These are phyloP conservation scores for Oryza officinalis DNA, from an alignment of 176 grass and related monocot genomes.

Conservation along the genomic window DNA sequence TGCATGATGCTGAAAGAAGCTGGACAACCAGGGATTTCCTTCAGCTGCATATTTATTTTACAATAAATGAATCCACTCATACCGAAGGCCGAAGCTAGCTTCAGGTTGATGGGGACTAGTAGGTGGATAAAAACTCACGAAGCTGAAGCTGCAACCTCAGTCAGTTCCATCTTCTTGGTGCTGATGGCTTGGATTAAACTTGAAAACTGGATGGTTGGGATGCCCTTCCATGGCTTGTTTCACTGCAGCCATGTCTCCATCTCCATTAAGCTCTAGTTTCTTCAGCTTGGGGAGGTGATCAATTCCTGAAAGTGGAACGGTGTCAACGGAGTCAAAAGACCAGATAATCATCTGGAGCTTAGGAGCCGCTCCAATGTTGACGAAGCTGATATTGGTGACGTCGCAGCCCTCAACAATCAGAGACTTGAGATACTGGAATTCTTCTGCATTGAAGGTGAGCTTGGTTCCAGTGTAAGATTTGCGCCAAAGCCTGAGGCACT, in stretches of 20 bases:
- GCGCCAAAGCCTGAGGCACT: background rate
- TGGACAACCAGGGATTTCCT: background rate
- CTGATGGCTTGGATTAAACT: background rate
- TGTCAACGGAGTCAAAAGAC: background rate
- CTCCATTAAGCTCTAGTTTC: background rate
- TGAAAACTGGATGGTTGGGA: background rate
- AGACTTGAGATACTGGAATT: background rate
- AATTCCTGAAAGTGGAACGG: background rate
- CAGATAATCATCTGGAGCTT: constrained; percentile 4
- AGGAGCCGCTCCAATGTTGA: background rate
- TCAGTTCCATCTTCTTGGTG: background rate
- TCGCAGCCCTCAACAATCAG: background rate
- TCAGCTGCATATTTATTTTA: background rate
- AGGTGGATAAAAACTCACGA: background rate
- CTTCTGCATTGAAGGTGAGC: background rate
- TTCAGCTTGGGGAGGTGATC: background rate
- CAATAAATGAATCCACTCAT: background rate
- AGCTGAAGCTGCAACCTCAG: background rate
- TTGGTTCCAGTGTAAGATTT: background rate
- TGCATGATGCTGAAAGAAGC: background rate
- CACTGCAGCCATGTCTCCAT: background rate
- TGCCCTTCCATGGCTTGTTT: background rate
- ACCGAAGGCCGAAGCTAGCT: background rate
- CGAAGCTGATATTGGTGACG: background rate
- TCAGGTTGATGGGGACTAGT: background rate